Conservation (phyloP, 805 yeast species). For the Pichia eremophila region DNA sequence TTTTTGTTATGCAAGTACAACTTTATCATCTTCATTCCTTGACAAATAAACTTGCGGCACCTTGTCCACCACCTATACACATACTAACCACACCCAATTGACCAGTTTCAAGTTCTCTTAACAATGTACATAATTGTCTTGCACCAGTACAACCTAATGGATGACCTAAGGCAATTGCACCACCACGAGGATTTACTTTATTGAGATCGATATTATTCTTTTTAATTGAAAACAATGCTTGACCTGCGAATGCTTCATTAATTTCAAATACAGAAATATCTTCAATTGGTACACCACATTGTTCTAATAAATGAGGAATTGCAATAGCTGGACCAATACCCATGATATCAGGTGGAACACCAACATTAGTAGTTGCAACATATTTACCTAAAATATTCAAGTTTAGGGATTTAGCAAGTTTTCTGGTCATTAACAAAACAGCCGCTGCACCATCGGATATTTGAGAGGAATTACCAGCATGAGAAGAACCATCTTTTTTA, state of each 20-base stretch:
- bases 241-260: slow-evolving; percentile 96
- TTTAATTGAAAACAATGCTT: slow-evolving; percentile 69
- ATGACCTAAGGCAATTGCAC: slow-evolving; percentile 95
- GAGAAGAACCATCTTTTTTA: slow-evolving; percentile 73
- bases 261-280: slow-evolving; percentile 78
- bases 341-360: slow-evolving; percentile 97
- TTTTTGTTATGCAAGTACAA: no score
- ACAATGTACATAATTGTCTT: slow-evolving; percentile 81
- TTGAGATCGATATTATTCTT: slow-evolving; percentile 55
- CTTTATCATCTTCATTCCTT: slow-evolving; percentile 44
- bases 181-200: slow-evolving; percentile 86
- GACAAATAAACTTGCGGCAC: slow-evolving; percentile 84
- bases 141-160: slow-evolving; percentile 84
- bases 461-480: slow-evolving; percentile 96
- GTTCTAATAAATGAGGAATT: slow-evolving; percentile 65
- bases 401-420: slow-evolving; percentile 66
- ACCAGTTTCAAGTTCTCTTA: slow-evolving; percentile 70
- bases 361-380: slow-evolving; percentile 70
- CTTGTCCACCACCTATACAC: slow-evolving; percentile 99
- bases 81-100: slow-evolving; percentile 87
- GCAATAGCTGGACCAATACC: slow-evolving; percentile 97
- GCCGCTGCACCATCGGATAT: slow-evolving; percentile 95
- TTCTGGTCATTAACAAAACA: slow-evolving; percentile 75
- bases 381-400: slow-evolving; percentile 73
- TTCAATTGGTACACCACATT: slow-evolving; percentile 36